These are phyloP conservation scores for Leishmania guyanensis DNA, from an alignment of 208 protist species.

Conservation along the genomic window DNA sequence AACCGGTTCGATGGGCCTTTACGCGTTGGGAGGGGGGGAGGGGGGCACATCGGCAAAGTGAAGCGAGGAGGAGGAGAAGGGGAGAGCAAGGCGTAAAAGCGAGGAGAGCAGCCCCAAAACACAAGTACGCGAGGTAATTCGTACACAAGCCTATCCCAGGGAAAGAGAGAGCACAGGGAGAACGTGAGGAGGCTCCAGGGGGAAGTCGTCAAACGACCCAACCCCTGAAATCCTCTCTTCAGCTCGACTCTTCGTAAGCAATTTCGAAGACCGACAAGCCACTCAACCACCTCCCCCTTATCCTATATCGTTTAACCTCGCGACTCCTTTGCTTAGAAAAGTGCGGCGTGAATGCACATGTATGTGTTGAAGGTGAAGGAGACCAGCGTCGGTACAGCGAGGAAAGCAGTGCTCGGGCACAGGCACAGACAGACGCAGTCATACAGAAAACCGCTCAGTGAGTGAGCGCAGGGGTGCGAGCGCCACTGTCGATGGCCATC, in stretches of 20 bases:
- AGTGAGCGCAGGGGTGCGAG: neutral
- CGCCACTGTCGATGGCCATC: neutral
- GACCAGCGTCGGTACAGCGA: neutral
- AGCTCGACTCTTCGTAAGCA: neutral
- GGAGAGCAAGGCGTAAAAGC: neutral
- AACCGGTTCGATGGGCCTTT: no score
- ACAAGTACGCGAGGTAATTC: neutral
- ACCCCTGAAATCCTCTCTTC: neutral
- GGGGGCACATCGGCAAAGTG: neutral
- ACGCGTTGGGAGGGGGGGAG: neutral
- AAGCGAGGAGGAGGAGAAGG: neutral
- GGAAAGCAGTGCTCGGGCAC: neutral
- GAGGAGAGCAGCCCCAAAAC: neutral
- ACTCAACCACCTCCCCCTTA: neutral
- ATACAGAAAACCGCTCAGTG: neutral
- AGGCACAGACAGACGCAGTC: neutral
- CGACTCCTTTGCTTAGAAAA: neutral
- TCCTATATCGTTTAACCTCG: neutral
- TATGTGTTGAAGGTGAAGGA: neutral
- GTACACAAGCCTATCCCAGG: neutral
- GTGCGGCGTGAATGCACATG: neutral
- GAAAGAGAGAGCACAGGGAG: neutral
- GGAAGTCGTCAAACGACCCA: neutral
- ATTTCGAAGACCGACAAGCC: neutral
- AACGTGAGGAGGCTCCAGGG: neutral